These are phyloP conservation scores for Chaetoceros tenuissimus DNA, from an alignment of 108 stramenopile species.

Conservation along the genomic window DNA sequence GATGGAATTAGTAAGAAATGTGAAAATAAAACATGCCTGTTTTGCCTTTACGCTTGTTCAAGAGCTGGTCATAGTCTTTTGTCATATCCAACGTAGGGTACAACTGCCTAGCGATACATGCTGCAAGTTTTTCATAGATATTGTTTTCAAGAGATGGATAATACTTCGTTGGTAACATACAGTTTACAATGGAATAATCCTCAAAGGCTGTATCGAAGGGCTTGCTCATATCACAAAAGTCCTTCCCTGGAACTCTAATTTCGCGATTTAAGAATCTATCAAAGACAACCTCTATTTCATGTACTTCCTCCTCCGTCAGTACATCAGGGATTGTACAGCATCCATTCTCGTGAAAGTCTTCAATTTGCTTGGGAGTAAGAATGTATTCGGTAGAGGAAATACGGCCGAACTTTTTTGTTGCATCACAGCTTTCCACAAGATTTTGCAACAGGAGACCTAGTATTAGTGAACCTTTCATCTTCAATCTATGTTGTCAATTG, in stretches of 20 bases:
- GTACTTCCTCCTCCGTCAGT: conserved; percentile 45
- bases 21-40: conserved; percentile 22
- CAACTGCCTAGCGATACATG: conserved; percentile 32
- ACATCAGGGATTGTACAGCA: conserved; percentile 38
- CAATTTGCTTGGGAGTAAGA: conserved; percentile 43
- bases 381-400: conserved; percentile 22
- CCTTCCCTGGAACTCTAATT: conserved; percentile 44
- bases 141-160: conserved; percentile 36
- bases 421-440: too few relatives aligned
- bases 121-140: conserved; percentile 38
- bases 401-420: conserved; percentile 24
- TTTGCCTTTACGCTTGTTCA: conserved; percentile 46
- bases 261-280: conserved; percentile 38
- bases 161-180: conserved; percentile 48
- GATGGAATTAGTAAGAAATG: background rate
- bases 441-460: too few relatives aligned
- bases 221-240: conserved; percentile 61
- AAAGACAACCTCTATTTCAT: conserved; percentile 31
- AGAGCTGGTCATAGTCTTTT: conserved; percentile 48
- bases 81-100: conserved; percentile 34
- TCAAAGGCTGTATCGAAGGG: conserved; percentile 48
- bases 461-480: too few relatives aligned
- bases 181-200: conserved; percentile 46
- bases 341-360: conserved; percentile 37
- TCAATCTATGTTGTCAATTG: too few relatives aligned